phyloP scores from a whole-genome alignment of 305 asterid genomes.

The Ajuga reptans region DNA sequence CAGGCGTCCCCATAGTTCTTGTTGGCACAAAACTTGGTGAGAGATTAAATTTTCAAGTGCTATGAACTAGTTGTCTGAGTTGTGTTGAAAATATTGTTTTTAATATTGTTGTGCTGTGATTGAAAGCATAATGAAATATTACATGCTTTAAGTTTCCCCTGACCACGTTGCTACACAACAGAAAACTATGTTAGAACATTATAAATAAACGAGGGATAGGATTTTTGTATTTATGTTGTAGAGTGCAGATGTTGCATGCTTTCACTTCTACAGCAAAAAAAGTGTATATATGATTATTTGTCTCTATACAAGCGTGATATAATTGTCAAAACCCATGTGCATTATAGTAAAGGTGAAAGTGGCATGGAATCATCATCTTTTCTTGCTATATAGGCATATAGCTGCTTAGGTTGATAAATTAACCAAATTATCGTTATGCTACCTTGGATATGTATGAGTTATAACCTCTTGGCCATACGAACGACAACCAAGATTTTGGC shows the following conservation, averaged over 20 bases:
- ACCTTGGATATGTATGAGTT: background rate
- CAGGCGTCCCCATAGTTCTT: conserved; percentile 93
- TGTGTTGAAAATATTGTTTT: background rate
- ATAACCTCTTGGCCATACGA: background rate
- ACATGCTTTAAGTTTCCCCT: background rate
- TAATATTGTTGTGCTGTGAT: background rate
- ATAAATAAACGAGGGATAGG: background rate
- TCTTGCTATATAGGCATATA: background rate
- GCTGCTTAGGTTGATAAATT: background rate
- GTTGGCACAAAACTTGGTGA: conserved; percentile 96
- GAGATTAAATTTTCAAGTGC: conserved; percentile 23
- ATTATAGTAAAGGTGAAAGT: background rate
- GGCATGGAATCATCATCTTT: background rate
- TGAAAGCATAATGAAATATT: background rate
- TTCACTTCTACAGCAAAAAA: background rate
- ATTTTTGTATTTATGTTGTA: background rate
- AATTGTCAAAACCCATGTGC: background rate
- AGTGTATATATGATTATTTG: background rate
- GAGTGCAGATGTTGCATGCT: background rate
- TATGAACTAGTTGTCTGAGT: background rate
- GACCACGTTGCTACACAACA: background rate
- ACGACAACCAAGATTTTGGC: background rate
- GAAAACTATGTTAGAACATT: background rate
- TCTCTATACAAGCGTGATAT: background rate
- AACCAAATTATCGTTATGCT: background rate